A percentile compares a stretch with the other conserved stretches of the same genome.
These are phyloP conservation scores for Diaporthe vexans DNA, from an alignment of 2,329 filamentous ascomycete genomes.

Conservation along the genomic window DNA sequence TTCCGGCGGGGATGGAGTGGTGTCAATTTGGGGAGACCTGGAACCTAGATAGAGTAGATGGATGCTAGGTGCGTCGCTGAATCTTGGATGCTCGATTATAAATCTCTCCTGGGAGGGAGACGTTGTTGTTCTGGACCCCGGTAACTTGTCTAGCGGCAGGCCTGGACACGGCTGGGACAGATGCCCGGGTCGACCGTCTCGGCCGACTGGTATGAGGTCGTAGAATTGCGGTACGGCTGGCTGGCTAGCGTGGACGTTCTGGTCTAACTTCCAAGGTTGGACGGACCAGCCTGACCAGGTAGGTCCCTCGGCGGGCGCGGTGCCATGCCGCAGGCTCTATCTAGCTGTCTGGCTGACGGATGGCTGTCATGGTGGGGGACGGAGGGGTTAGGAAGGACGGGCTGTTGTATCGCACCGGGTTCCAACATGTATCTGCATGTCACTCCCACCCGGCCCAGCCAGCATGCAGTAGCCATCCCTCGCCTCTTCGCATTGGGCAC, in stretches of 20 bases:
- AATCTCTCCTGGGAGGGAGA: not conserved
- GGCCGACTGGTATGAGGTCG: conserved; percentile 13
- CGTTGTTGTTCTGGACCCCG: not conserved
- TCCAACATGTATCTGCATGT: conserved; percentile 3
- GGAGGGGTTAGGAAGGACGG: not conserved
- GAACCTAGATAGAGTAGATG: not conserved
- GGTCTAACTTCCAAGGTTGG: not conserved
- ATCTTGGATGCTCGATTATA: not conserved
- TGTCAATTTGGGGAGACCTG: not conserved
- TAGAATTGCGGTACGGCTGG: not conserved
- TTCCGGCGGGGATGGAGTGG: not conserved
- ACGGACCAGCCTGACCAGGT: not conserved
- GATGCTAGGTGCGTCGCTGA: not conserved
- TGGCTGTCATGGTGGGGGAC: conserved; percentile 8
- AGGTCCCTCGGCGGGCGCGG: conserved; percentile 1
- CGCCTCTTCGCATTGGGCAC: not conserved
- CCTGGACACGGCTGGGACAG: conserved; percentile 13
- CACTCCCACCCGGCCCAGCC: not conserved
- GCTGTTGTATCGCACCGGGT: not conserved
- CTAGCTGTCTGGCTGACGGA: too few relatives aligned
- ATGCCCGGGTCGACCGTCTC: conserved; percentile 4
- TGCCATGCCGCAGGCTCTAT: not conserved
- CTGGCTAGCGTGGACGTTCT: not conserved
- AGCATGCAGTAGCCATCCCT: conserved; percentile 3
- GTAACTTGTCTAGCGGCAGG: not conserved